Base-by-base conservation (phyloP, 2,329 filamentous ascomycete species). In the Aureobasidium zeae region DNA sequence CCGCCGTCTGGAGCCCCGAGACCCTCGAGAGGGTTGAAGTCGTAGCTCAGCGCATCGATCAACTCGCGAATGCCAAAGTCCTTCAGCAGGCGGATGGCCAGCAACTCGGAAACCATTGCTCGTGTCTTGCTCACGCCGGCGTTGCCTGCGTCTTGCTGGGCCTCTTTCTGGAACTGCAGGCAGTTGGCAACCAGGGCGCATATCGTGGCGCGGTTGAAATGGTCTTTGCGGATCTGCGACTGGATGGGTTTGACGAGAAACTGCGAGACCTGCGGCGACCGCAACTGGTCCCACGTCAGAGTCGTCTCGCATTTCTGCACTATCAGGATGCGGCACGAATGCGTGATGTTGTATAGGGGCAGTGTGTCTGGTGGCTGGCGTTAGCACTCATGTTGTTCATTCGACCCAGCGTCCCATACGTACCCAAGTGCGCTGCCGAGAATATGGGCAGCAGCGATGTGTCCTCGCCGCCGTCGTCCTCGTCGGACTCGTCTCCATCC, bases 171-270 rank as follows among this genome's bases (percentile, higher is more conserved):
- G 63, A 95, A 96, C 60, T 95, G 89, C 44, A 96, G 70, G 58
- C 86, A 93, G 58, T 96, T 96, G 36, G 88, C 86, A 73, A 95
- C 82, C 53, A 96, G 68, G 2, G 87, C 86, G 65, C 94, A 95
- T 26, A 95, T 63, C 0, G 87, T 91, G 8, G 85, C 88, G 35
- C 84, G 76, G 21, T 83, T 88, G 62, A 94, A 89, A 63, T 94
- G 85, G 39, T 83, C 78, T 12, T 77, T 72, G 48, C 82, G 79
- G 50, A 95, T 88, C 61, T 89, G 83, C 59, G 91, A 83, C 63
- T 91, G 86, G 69, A 95, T 91, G 2, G 89, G 89, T 68, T 95
- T 95, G 58, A 95, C 76, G 25, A 96, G 74, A 60, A 96, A 96
- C 59, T 94, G 88, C 12, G 87, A 94, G 45, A 96, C 82, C 60